A percentile compares a stretch with the other conserved stretches of the same genome.
These are phyloP conservation scores for Phytophthora cryptogea DNA, from an alignment of 352 stramenopile species.

Conservation along the genomic window DNA sequence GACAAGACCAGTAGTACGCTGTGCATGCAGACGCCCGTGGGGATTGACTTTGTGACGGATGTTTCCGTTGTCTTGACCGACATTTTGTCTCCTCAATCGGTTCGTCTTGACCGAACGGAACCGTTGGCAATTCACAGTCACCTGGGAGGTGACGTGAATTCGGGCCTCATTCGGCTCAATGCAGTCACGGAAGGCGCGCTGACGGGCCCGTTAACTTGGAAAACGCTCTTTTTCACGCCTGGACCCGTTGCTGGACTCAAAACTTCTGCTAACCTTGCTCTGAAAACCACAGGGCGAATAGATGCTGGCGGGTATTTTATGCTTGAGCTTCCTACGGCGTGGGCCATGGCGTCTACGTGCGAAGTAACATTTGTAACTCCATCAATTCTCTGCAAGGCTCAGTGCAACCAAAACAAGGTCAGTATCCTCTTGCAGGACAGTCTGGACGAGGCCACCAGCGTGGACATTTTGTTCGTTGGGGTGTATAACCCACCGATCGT, in stretches of 20 bases:
- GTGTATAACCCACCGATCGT: conserved; percentile 56
- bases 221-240: conserved; percentile 44
- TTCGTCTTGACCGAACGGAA: conserved; percentile 24
- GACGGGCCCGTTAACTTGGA: conserved; percentile 47
- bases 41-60: conserved; percentile 43
- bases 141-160: conserved; percentile 51
- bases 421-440: conserved; percentile 40
- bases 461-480: conserved; percentile 42
- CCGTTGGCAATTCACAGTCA: conserved; percentile 46
- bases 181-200: conserved; percentile 40
- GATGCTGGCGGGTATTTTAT: conserved; percentile 35
- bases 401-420: conserved; percentile 44
- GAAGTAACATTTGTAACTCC: conserved; percentile 40
- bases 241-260: conserved; percentile 57
- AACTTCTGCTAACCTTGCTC: conserved; percentile 43
- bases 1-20: conserved; percentile 18
- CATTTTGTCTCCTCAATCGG: conserved; percentile 52
- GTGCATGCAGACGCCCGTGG: conserved; percentile 29
- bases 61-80: conserved; percentile 45
- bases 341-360: conserved; percentile 44
- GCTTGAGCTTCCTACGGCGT: conserved; percentile 51
- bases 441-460: conserved; percentile 39
- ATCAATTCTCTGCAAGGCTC: conserved; percentile 23
- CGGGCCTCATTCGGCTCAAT: conserved; percentile 39
- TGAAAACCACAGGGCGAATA: conserved; percentile 51